Conservation (phyloP, 2,329 filamentous ascomycete genomes). For the Fusarium sp. region DNA sequence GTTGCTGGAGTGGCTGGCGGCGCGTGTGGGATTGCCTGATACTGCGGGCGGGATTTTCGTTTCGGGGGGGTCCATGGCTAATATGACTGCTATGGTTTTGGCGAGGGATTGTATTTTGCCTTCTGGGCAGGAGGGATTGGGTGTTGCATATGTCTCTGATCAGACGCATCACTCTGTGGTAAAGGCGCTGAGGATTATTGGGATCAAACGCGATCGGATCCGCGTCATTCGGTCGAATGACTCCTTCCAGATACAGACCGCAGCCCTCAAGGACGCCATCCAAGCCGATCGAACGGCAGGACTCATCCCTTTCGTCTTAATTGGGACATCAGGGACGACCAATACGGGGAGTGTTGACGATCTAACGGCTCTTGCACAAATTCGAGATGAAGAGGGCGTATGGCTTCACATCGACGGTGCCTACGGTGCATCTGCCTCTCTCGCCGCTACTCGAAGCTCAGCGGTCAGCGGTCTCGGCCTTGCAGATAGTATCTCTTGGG, state of each 20-base stretch:
- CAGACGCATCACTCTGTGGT: background rate
- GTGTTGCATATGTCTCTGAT: background rate
- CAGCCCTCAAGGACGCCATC: background rate
- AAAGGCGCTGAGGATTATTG: background rate
- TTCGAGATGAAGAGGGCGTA: background rate
- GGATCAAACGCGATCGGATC: background rate
- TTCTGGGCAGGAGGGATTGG: background rate
- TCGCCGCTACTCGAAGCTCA: background rate
- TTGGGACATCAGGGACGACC: background rate
- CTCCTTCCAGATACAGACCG: background rate
- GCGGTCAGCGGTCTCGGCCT: background rate
- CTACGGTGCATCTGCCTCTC: background rate
- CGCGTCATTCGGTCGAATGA: background rate
- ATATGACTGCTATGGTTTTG: background rate
- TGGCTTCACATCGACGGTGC: background rate
- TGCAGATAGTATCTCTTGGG: background rate
- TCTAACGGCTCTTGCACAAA: background rate
- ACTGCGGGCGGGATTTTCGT: background rate
- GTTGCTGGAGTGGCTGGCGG: background rate
- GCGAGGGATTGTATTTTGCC: background rate
- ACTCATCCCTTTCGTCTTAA: background rate
- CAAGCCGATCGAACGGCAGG: background rate
- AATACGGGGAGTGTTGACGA: background rate
- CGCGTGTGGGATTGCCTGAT: background rate
- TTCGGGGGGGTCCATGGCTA: background rate